Percentiles rank a stretch among this genome's conserved stretches.
phyloP scores from a whole-genome alignment of 1,284 basidiomycete genomes.

The Leccinum subspadiceum region DNA sequence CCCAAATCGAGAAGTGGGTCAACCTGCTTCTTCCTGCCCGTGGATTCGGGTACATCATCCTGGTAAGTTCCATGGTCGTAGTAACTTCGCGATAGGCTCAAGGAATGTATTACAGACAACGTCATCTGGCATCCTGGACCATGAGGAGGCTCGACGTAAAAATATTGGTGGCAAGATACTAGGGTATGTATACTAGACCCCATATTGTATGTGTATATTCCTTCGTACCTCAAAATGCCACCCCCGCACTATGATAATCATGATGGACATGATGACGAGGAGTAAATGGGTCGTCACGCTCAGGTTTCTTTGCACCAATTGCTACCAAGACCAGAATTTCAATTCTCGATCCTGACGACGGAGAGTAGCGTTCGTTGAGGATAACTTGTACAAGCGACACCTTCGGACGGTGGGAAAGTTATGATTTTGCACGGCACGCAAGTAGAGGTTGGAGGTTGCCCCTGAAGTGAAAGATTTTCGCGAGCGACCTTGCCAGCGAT shows the following conservation, averaged over 20 bases:
- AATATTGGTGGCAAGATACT: slow-evolving; percentile 93
- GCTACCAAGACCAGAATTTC: neutral
- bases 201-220: slow-evolving; percentile 24
- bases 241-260: neutral
- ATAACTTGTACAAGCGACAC: too few species aligned
- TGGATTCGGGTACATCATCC: slow-evolving; percentile 95
- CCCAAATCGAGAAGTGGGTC: slow-evolving; percentile 93
- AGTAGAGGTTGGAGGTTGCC: too few species aligned
- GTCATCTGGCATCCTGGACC: slow-evolving; percentile 97
- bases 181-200: slow-evolving; percentile 76
- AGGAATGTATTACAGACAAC: slow-evolving; percentile 67
- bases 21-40: slow-evolving; percentile 91
- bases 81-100: slow-evolving; percentile 1
- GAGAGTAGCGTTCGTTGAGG: neutral
- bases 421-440: too few species aligned
- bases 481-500: too few species aligned
- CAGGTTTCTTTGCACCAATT: neutral
- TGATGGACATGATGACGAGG: neutral
- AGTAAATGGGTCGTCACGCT: neutral
- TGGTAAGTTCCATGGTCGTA: slow-evolving; percentile 47
- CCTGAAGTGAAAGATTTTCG: too few species aligned
- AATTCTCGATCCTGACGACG: neutral
- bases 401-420: too few species aligned
- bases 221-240: slow-evolving; percentile 12
- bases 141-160: slow-evolving; percentile 99